Evolutionary conservation across 2,329 filamentous ascomycete species (phyloP), one percentile per base, ranked within the genome.

Genomic region (Fusarium gaditjirri): DNA sequence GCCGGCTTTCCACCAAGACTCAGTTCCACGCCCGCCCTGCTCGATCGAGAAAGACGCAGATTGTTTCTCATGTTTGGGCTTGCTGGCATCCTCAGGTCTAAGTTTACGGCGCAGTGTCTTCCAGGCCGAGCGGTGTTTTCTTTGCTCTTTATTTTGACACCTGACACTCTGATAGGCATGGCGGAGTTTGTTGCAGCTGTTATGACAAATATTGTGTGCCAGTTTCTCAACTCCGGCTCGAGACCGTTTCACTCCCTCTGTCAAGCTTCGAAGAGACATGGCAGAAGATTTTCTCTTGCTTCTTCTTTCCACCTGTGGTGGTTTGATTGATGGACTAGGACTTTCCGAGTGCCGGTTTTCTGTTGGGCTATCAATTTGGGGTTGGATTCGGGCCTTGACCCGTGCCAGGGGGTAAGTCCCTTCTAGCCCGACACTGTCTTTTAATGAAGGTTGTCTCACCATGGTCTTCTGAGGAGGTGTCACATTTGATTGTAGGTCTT

Each of bases 1-100:
- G 8, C 80, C 80, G 12, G 80, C 80, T 50, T 72, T 77, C 81
- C 81, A 83, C 80, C 81, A 82, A 21, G 78, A 77, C 38, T 79
- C 70, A 36, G 76, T 70, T 17, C 74, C 75, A 44, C 69, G 70
- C 8, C 68, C 65, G 39, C 64, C 69, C 41, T 69, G 65, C 23
- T 80, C 76, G 31, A 77, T 53, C 6, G 73, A 72, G 60, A 80
- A 80, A 4, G 70, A 36, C 36, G 69, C 71, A 54, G 71, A 75
- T 9, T 69, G 74, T 43, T 70, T 75, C 33, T 77, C 71, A 12
- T 72, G n/a, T 29, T 77, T 78, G n/a, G 65, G 69, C 57, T 74
- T 75, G 39, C 74, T 61, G 6, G 72, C 56, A 59, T 78, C 76
- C 6, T 65, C 70, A 42, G 76, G 75, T 11, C 62, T 74, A 17